A percentile compares a stretch with the other conserved stretches of the same genome.
phyloP scores from a whole-genome alignment of 371 early-diverging fungal species.

The Syncephalastrum sp. region DNA sequence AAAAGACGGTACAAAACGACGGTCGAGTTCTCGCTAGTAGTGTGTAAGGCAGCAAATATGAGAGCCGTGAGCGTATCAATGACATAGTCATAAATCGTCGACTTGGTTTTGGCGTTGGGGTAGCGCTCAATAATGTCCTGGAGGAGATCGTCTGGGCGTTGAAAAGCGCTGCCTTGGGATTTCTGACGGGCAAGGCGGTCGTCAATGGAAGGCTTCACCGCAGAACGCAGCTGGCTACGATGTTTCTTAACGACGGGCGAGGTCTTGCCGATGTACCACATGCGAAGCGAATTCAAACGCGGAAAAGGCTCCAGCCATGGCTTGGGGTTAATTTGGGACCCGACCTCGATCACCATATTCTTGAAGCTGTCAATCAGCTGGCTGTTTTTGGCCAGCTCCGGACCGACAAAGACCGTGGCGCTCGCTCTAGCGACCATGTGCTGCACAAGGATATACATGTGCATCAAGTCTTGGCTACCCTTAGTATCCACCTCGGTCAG shows the following conservation, averaged over 20 bases:
- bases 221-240: conserved; percentile 4
- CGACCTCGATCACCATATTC: conserved; percentile 21
- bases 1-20: conserved; percentile 42
- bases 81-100: conserved; percentile 3
- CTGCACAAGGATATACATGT: conserved; percentile 17
- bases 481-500: too few relatives aligned
- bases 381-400: conserved; percentile 10
- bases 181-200: conserved; percentile 1
- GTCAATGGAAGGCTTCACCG: conserved; percentile 12
- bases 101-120: background rate
- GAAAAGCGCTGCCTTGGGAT: background rate
- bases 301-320: conserved; percentile 14
- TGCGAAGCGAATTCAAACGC: conserved; percentile 8
- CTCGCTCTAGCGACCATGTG: conserved; percentile 19
- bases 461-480: conserved; percentile 1
- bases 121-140: conserved; percentile 20
- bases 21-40: conserved; percentile 34
- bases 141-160: conserved; percentile 18
- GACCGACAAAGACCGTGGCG: conserved; percentile 24
- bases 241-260: conserved; percentile 2
- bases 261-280: conserved; percentile 19
- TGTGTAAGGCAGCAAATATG: conserved; percentile 44
- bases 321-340: conserved; percentile 10
- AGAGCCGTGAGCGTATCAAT: conserved; percentile 21
- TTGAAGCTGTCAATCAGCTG: conserved; percentile 22